Base-by-base conservation (phyloP, 148 eudicot genomes). In the Simmondsia chinensis region DNA sequence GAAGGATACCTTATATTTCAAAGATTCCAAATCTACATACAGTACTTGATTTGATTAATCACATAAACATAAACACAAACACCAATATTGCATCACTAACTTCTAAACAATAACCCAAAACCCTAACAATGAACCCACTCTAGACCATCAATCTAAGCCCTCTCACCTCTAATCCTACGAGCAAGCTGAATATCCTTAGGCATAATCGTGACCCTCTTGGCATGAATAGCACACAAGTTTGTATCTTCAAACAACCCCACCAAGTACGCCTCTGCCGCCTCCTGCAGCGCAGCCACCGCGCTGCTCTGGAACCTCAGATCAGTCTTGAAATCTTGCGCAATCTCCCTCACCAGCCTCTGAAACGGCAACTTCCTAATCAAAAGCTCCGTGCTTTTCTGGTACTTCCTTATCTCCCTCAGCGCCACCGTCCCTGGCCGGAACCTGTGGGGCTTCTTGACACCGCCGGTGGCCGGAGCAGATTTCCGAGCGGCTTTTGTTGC, bases 301-400 rank as follows among this genome's bases (percentile, higher is more conserved):
- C 66, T 57, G 58, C 79, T 73, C 47, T 73, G 79, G 50, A 73
- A 73, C 3, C 79, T 48, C 6, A 75, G 55, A 52, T 75, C 81
- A 0, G 81, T 75, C 68, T 75, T 75, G 70, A 75, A 75, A 24
- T 75, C 81, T 50, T 75, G 80, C 4, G 80, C 80, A 9, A 75
- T 75, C 29, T 75, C 80, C 20, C 80, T 50, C 4, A 75, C 80
- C 2, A 75, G 46, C 18, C 80, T 66, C 64, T 75, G 80, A 20
- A 74, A 74, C 0, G 80, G 79, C 2, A 74, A 65, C 40, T 74
- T 74, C 34, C 79, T 19, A 41, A 74, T 74, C 17, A 73, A 36
- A 8, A 74, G 68, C 63, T 74, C 79, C 0, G 79, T 74, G 48
- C 79, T 73, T 61, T 73, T 73, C 67, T 72, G 78, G 60, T 72